These are phyloP conservation scores for Candida manassasensis DNA, from an alignment of 805 yeast genomes.

Conservation along the genomic window DNA sequence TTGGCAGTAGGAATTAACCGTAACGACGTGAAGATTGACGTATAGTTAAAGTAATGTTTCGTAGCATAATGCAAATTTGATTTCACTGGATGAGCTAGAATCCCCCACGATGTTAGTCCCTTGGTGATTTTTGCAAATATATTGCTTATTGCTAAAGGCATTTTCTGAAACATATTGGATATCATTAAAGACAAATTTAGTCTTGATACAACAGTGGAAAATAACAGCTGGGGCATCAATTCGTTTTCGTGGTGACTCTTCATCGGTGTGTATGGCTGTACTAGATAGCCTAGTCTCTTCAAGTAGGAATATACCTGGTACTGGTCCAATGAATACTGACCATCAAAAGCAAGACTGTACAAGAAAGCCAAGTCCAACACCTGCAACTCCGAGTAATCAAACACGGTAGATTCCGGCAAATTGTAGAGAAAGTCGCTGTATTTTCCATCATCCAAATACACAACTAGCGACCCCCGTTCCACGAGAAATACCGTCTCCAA, in stretches of 20 bases:
- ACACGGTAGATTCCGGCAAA: slow-evolving; percentile 8
- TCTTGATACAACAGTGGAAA: neutral
- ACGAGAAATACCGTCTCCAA: slow-evolving; percentile 74
- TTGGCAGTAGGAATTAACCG: slow-evolving; percentile 15
- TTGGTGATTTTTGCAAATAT: no score
- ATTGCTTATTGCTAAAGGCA: no score
- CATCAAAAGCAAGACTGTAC: slow-evolving; percentile 48
- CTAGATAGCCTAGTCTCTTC: slow-evolving; percentile 75
- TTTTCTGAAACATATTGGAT: no score
- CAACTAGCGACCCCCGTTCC: slow-evolving; percentile 62
- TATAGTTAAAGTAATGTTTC: slow-evolving; percentile 24
- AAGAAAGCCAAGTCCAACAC: slow-evolving; percentile 59
- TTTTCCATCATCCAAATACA: slow-evolving; percentile 20
- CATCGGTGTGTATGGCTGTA: slow-evolving; percentile 20
- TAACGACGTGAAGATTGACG: slow-evolving; percentile 18
- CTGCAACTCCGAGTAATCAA: slow-evolving; percentile 18
- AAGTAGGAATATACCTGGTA: slow-evolving; percentile 69
- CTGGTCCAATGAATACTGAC: slow-evolving; percentile 40
- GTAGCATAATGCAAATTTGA: slow-evolving; percentile 15
- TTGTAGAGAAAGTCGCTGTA: slow-evolving; percentile 19
- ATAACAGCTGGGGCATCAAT: neutral
- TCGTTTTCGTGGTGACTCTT: neutral
- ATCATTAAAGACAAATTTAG: no score
- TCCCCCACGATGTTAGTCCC: no score
- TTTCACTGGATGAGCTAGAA: slow-evolving; percentile 12